phyloP scores from a whole-genome alignment of 148 eudicot species.

The Polygonum aviculare region DNA sequence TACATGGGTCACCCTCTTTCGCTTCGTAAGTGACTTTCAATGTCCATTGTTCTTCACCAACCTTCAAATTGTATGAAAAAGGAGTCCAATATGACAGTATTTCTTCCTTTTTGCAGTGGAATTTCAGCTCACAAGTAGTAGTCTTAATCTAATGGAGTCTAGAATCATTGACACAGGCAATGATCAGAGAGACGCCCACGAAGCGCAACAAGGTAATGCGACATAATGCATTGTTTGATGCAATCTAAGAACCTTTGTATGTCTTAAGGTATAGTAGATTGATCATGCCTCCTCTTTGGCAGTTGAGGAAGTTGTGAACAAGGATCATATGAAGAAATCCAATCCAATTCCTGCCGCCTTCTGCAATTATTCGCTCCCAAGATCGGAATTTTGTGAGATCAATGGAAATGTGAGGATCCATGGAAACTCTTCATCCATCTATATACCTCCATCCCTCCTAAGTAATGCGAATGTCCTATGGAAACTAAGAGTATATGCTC shows the following conservation, averaged over 20 bases:
- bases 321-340: background rate
- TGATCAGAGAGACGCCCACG: background rate
- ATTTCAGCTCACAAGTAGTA: conserved; percentile 8
- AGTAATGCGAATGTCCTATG: background rate
- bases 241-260: too few species aligned
- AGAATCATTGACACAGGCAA: background rate
- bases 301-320: background rate
- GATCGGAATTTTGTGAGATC: conserved; percentile 48
- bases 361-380: conserved; percentile 30
- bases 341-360: conserved; percentile 14
- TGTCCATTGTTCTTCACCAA: background rate
- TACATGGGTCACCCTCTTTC: conserved; percentile 14
- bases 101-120: conserved; percentile 11
- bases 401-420: conserved; percentile 39
- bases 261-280: background rate
- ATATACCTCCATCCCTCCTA: conserved; percentile 15
- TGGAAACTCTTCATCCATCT: conserved; percentile 47
- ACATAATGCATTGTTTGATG: too few species aligned
- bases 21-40: conserved; percentile 14
- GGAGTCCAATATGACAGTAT: background rate
- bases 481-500: background rate
- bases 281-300: background rate
- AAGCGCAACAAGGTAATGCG: background rate
- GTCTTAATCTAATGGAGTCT: background rate
- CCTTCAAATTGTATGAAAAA: background rate